Percentiles rank a stretch among this genome's conserved stretches.
Conservation (phyloP, 2,329 filamentous ascomycete genomes). For the Chalaropsis ovoidea region DNA sequence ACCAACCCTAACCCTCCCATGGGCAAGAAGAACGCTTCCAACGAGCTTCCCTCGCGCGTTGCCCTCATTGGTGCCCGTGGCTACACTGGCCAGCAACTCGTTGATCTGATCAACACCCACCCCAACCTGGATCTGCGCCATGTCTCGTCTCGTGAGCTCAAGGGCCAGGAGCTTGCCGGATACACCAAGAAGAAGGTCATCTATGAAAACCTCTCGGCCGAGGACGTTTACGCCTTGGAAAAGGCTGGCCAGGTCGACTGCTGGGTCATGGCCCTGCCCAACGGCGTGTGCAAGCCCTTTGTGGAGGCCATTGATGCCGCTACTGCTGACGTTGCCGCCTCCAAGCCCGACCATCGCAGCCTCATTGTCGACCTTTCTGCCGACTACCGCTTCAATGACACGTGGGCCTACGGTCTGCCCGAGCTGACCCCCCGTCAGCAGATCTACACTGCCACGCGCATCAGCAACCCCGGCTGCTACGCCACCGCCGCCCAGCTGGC, state of each 20-base stretch:
- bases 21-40: conserved; percentile 78
- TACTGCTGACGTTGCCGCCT: conserved; percentile 28
- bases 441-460: conserved; percentile 69
- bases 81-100: conserved; percentile 86
- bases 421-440: conserved; percentile 69
- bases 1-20: conserved; percentile 86
- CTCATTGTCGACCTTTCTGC: conserved; percentile 91
- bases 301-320: conserved; percentile 61
- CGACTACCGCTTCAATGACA: conserved; percentile 79
- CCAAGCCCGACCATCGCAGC: conserved; percentile 43
- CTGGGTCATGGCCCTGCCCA: conserved; percentile 96
- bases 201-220: conserved; percentile 80
- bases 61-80: conserved; percentile 85
- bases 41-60: conserved; percentile 65
- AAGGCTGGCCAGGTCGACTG: conserved; percentile 78
- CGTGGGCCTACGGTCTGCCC: conserved; percentile 83
- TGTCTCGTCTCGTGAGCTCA: conserved; percentile 87
- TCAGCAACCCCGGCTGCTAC: conserved; percentile 91
- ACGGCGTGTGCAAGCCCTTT: conserved; percentile 87
- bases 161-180: conserved; percentile 73
- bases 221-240: conserved; percentile 79
- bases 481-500: conserved; percentile 86
- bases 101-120: conserved; percentile 77
- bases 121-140: conserved; percentile 82
- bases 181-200: conserved; percentile 86